Conservation (phyloP, 176 grass and related monocot genomes). For the Oryza meyeriana region DNA sequence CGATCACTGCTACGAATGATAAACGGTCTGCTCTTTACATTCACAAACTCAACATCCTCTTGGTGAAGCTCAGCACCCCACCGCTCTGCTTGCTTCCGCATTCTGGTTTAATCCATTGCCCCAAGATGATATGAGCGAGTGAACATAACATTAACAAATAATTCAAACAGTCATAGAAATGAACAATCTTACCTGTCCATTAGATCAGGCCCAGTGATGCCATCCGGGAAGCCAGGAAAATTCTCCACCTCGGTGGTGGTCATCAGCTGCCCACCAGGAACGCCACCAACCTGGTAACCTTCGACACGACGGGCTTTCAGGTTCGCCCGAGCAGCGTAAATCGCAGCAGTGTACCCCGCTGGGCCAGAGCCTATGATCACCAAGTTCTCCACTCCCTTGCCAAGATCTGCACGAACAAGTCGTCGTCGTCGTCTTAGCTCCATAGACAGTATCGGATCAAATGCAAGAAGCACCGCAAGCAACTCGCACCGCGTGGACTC, state of each 20-base stretch:
- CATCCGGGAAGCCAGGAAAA: constrained; percentile 92
- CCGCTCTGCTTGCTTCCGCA: constrained; percentile 86
- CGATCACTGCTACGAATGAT: constrained; percentile 72
- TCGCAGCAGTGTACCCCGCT: constrained; percentile 89
- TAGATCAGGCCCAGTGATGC: constrained; percentile 92
- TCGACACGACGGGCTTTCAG: constrained; percentile 94
- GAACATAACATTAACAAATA: not conserved
- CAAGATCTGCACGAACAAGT: constrained; percentile 31
- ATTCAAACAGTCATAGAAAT: not conserved
- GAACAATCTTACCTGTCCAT: constrained; percentile 75
- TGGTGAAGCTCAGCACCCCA: constrained; percentile 94
- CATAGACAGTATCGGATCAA: constrained; percentile 4
- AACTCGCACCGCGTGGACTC: not conserved
- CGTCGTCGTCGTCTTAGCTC: not conserved
- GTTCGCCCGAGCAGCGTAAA: constrained; percentile 92
- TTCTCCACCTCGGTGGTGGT: constrained; percentile 98
- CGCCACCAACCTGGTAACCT: constrained; percentile 86
- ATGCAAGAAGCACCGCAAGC: not conserved
- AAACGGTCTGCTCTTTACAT: constrained; percentile 76
- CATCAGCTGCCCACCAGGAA: constrained; percentile 96
- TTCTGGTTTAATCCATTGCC: constrained; percentile 42
- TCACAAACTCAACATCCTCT: constrained; percentile 93
- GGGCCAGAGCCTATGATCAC: constrained; percentile 96
- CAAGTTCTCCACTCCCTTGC: constrained; percentile 79
- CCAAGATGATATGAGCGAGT: not conserved